phyloP scores from a whole-genome alignment of 257 asterid genomes.

The Rehmannia glutinosa region DNA sequence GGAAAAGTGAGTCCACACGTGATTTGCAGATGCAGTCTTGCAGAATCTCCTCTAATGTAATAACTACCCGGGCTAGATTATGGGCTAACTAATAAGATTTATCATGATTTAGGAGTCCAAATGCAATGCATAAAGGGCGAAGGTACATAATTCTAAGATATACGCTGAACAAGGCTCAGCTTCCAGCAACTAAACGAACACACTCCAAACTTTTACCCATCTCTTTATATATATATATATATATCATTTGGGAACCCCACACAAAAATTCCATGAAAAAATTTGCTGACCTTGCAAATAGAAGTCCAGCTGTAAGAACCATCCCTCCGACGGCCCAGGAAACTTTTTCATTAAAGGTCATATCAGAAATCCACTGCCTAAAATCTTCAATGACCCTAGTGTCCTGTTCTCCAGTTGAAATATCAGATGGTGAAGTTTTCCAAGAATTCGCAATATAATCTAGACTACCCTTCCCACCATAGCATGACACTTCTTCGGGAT shows the following conservation, averaged over 20 bases:
- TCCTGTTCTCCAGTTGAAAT: conserved; percentile 32
- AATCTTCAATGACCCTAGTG: conserved; percentile 37
- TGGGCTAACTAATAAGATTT: not conserved
- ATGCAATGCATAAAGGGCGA: not conserved
- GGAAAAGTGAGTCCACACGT: too few species aligned
- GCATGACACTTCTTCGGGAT: conserved; percentile 56
- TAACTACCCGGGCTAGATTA: not conserved
- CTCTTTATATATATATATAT: not conserved
- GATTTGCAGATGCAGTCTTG: conserved; percentile 1
- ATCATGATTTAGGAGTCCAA: not conserved
- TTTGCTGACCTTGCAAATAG: conserved; percentile 67
- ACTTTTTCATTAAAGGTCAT: conserved; percentile 63
- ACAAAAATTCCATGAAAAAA: not conserved
- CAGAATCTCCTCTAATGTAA: not conserved
- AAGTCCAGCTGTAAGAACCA: conserved; percentile 98
- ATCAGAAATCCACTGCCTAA: conserved; percentile 58
- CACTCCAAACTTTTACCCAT: not conserved
- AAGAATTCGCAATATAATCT: conserved; percentile 59
- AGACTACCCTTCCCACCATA: conserved; percentile 85
- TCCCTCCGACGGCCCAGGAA: conserved; percentile 97
- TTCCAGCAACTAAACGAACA: not conserved
- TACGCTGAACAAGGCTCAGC: not conserved
- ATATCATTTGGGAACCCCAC: not conserved
- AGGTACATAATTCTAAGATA: not conserved
- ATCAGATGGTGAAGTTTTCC: conserved; percentile 54